These are phyloP conservation scores for Ogataea nakhonphanomensis DNA, from an alignment of 805 yeast species.

Conservation along the genomic window DNA sequence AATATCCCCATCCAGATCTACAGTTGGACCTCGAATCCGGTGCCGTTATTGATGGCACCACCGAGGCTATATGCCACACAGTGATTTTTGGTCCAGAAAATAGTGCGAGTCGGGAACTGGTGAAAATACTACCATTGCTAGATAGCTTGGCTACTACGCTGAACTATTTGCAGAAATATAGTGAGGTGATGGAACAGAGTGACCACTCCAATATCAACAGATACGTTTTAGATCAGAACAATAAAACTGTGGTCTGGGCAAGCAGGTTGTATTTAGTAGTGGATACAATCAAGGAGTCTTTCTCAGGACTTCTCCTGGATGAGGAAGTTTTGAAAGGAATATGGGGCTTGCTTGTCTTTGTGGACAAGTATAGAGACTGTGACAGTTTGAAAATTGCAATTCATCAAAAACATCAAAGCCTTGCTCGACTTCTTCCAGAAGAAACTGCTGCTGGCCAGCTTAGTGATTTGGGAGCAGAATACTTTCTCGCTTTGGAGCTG, in stretches of 20 bases:
- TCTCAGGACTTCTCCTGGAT: slow-evolving; percentile 69
- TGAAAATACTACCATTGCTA: slow-evolving; percentile 53
- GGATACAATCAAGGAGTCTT: slow-evolving; percentile 52
- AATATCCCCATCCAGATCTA: slow-evolving; percentile 62
- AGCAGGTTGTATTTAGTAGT: slow-evolving; percentile 50
- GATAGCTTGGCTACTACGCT: slow-evolving; percentile 45
- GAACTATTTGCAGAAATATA: slow-evolving; percentile 37
- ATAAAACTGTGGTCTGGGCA: slow-evolving; percentile 3
- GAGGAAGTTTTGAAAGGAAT: slow-evolving; percentile 56
- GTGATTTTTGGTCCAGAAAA: slow-evolving; percentile 50
- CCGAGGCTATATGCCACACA: slow-evolving; percentile 77
- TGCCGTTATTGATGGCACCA: slow-evolving; percentile 46
- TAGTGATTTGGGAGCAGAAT: slow-evolving; percentile 27
- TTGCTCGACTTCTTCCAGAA: slow-evolving; percentile 37
- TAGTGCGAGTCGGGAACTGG: slow-evolving; percentile 38
- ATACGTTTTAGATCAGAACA: slow-evolving; percentile 4
- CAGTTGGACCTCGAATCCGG: slow-evolving; percentile 47
- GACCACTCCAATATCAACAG: neutral
- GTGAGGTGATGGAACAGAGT: slow-evolving; percentile 19
- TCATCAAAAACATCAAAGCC: slow-evolving; percentile 45
- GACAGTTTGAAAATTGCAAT: slow-evolving; percentile 51
- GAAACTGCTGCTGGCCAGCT: slow-evolving; percentile 17
- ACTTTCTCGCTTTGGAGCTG: slow-evolving; percentile 54
- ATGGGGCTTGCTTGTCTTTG: slow-evolving; percentile 47
- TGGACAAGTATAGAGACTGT: slow-evolving; percentile 50